Evolutionary conservation across 1,139 yeast genomes (phyloP).

Genomic region (Protomyces lactucae-debilis): DNA sequence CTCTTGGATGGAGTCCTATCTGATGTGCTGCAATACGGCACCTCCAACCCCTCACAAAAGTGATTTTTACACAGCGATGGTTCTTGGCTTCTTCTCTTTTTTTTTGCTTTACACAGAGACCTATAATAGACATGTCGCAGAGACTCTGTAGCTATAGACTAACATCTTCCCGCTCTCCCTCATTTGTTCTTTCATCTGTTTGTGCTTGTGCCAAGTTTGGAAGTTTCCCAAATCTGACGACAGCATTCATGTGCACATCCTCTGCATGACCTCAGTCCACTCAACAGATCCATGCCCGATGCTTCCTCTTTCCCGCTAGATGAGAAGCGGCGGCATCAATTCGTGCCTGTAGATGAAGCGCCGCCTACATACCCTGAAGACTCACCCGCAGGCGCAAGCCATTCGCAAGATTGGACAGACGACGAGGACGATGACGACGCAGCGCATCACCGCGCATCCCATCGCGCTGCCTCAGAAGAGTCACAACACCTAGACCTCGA

Average conservation of each 20-base stretch:
- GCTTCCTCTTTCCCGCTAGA: conserved; percentile 12
- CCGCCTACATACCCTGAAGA: conserved; percentile 12
- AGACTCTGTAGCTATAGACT: neutral
- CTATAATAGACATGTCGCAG: neutral
- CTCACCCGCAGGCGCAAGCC: neutral
- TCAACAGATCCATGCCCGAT: neutral
- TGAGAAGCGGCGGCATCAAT: conserved; percentile 26
- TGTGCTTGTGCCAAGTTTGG: neutral
- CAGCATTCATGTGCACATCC: too few relatives aligned
- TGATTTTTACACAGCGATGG: neutral
- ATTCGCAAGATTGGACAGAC: neutral
- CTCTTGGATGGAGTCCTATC: too few relatives aligned
- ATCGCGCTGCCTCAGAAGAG: conserved; percentile 16
- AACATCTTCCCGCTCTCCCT: neutral
- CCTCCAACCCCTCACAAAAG: neutral
- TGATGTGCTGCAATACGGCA: neutral
- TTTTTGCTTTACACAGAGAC: neutral
- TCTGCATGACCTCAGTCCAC: too few relatives aligned
- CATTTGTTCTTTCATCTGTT: neutral
- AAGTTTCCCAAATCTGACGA: too few relatives aligned
- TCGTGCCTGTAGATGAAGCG: conserved; percentile 14
- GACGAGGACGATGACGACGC: conserved; percentile 4
- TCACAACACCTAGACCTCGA: conserved; percentile 1
- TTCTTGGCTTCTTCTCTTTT: neutral
- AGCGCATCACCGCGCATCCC: conserved; percentile 9